A percentile compares a stretch with the other conserved stretches of the same genome.
These are phyloP conservation scores for Oryza longistaminata DNA, from an alignment of 176 grass and related monocot species.

Conservation along the genomic window DNA sequence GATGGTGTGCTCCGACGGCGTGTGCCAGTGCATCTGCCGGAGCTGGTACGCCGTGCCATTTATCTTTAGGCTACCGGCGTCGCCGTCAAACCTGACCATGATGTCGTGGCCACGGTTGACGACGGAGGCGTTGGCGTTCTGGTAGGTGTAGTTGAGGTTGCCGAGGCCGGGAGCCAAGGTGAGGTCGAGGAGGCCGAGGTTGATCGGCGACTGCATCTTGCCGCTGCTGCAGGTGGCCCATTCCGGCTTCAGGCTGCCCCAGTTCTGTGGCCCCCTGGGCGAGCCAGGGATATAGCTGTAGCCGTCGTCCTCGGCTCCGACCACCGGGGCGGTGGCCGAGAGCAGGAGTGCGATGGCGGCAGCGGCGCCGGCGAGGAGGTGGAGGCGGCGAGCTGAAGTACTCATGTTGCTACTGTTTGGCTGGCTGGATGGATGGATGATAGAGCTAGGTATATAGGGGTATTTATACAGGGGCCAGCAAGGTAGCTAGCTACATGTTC, in stretches of 20 bases:
- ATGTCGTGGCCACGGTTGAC: conserved; percentile 77
- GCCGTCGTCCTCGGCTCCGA: conserved; percentile 42
- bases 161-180: no score
- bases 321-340: no score
- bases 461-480: no score
- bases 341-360: not conserved
- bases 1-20: conserved; percentile 73
- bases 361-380: not conserved
- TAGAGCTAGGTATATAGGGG: no score
- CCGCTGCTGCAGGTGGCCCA: no score
- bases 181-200: no score
- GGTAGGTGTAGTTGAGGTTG: no score
- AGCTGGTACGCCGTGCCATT: conserved; percentile 54
- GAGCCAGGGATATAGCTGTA: conserved; percentile 52
- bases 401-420: no score
- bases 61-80: conserved; percentile 59
- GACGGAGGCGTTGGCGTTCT: conserved; percentile 41
- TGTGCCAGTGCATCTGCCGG: conserved; percentile 70
- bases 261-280: conserved; percentile 52
- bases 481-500: no score
- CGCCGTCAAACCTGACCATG: conserved; percentile 47
- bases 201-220: no score
- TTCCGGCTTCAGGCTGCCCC: conserved; percentile 4
- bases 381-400: no score
- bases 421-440: no score